Evolutionary conservation across 2,329 filamentous ascomycete genomes (phyloP).

Genomic region (Canariomyces notabilis): DNA sequence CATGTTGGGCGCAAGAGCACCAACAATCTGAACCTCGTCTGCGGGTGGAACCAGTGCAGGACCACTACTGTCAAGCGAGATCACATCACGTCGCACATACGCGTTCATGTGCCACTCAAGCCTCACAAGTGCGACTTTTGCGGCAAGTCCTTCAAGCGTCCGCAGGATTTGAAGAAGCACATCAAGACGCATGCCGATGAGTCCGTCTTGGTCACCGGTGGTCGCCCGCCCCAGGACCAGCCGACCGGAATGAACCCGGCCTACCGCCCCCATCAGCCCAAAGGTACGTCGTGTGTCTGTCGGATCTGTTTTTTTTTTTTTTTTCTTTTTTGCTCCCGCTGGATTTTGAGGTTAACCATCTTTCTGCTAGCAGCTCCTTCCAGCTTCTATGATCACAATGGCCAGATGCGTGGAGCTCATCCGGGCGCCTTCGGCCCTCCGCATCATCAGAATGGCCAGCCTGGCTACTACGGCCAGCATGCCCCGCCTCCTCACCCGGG

Average conservation of each 20-base stretch:
- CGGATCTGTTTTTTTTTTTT: neutral
- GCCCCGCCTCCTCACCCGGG: constrained; percentile 37
- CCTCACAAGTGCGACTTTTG: constrained; percentile 99
- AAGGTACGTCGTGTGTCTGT: constrained; percentile 49
- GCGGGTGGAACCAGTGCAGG: constrained; percentile 93
- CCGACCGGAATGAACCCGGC: constrained; percentile 44
- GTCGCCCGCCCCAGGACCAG: constrained; percentile 46
- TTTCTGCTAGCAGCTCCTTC: constrained; percentile 43
- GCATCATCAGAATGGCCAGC: constrained; percentile 52
- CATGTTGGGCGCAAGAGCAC: constrained; percentile 99
- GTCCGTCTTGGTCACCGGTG: constrained; percentile 61
- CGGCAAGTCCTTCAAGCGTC: constrained; percentile 97
- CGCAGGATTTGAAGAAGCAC: constrained; percentile 98
- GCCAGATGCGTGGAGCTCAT: constrained; percentile 54
- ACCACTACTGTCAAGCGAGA: constrained; percentile 98
- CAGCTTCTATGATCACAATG: constrained; percentile 61
- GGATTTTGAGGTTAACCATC: constrained; percentile 38
- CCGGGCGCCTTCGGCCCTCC: constrained; percentile 48
- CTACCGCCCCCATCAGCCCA: constrained; percentile 49
- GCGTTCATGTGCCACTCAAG: constrained; percentile 97
- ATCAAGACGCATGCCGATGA: constrained; percentile 98
- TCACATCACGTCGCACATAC: constrained; percentile 98
- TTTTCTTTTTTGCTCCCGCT: neutral
- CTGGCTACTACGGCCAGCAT: constrained; percentile 58
- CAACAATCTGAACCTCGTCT: constrained; percentile 96